Evolutionary conservation across 768 basidiomycete species (phyloP), one percentile per base, ranked within the genome.

Genomic region (Lepiota venenata): DNA sequence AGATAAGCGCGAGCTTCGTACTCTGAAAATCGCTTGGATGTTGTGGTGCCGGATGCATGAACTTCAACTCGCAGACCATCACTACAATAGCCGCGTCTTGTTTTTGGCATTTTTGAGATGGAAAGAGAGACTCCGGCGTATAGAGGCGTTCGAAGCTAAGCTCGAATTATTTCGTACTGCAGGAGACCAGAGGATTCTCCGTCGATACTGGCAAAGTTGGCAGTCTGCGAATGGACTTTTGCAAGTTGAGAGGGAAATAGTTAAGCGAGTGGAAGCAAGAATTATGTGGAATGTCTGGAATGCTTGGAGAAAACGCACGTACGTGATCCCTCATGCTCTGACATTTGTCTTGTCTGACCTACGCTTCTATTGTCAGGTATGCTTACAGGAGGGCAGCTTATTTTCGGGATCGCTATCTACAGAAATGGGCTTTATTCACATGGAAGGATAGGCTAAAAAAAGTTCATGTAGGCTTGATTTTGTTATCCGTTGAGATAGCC

Each of bases 1-100:
- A 58, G 80, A 80, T 56, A 82, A 71, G 56, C 75, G 76, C 53
- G 84, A 88, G 25, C 54, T 61, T 4, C 76, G 78, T 60, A 63
- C 88, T 42, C 66, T 74, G 60, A 79, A 72, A 59, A 79, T 84
- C 58, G 78, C 78, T 7, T 88, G 86, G 84, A 72, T 65, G 39
- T 78, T 78, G 61, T 92, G 91, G 91, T 75, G 78, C 39, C 84
- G 81, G 55, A 70, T 74, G 8, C 76, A 82, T 57, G 74, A 71
- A n/a, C 73, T 74, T 10, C 77, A 70, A 44, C 63, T 81, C 1
- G 78, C 84, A 12, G 75, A 76, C 43, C 76, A 78, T 45, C 78
- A 79, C 58, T 80, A 83, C 58, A 63, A 70, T 16, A 67, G 71
- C 58, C 73, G 69, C 43, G 56, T 87, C 7, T 59, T 78, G 16